These are phyloP conservation scores for Cucumis cinereus DNA, from an alignment of 306 rosid species.

Conservation along the genomic window DNA sequence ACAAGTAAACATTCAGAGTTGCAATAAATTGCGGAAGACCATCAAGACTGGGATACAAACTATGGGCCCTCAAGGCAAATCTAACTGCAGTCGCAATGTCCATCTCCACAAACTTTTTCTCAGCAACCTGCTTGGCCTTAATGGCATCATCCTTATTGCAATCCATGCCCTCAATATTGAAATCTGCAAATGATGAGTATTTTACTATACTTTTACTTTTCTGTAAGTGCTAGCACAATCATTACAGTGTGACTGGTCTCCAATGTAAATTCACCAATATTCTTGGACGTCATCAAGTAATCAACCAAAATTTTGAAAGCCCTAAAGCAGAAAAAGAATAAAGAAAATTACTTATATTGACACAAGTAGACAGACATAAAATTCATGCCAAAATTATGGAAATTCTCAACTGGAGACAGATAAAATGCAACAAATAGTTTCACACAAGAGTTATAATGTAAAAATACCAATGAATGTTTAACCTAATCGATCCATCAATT, in stretches of 20 bases:
- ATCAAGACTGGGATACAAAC: conserved; percentile 39
- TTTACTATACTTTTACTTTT: not conserved
- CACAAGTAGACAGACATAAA: not conserved
- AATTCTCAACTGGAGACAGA: not conserved
- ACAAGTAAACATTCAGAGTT: conserved; percentile 48
- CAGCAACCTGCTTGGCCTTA: conserved; percentile 52
- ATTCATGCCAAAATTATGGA: not conserved
- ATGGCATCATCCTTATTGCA: conserved; percentile 40
- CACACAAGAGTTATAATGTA: not conserved
- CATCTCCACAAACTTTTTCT: conserved; percentile 33
- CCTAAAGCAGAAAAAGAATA: not conserved
- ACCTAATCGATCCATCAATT: not conserved
- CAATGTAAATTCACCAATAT: not conserved
- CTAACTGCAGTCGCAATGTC: conserved; percentile 38
- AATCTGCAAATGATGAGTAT: conserved; percentile 6
- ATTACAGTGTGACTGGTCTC: not conserved
- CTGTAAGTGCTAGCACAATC: not conserved
- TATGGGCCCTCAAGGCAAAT: conserved; percentile 54
- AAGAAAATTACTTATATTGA: not conserved
- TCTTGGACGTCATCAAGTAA: not conserved
- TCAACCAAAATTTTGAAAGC: not conserved
- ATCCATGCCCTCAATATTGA: conserved; percentile 38
- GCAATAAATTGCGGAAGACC: conserved; percentile 46
- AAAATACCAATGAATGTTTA: not conserved
- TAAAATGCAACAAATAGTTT: not conserved